phyloP scores from a whole-genome alignment of 495 filamentous ascomycete genomes.

The Tuber calosporum region DNA sequence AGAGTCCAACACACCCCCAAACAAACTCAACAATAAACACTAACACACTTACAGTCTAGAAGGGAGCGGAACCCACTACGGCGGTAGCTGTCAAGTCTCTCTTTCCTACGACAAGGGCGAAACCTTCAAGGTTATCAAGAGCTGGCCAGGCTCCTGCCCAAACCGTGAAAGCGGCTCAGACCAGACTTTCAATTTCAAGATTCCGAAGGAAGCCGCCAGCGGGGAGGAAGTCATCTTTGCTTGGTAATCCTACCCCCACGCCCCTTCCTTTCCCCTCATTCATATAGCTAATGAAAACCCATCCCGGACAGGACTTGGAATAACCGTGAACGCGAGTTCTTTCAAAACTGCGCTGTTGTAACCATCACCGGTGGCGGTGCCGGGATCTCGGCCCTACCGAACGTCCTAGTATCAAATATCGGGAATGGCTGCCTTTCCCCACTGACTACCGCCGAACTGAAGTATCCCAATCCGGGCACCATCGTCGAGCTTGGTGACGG shows the following conservation, averaged over 20 bases:
- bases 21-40: slow-evolving; percentile 6
- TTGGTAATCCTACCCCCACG: slow-evolving; percentile 50
- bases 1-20: background rate
- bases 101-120: slow-evolving; percentile 58
- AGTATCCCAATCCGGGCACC: slow-evolving; percentile 66
- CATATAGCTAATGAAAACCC: background rate
- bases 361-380: slow-evolving; percentile 46
- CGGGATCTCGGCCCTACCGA: slow-evolving; percentile 51
- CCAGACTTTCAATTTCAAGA: slow-evolving; percentile 53
- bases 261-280: background rate
- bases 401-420: slow-evolving; percentile 57
- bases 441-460: slow-evolving; percentile 51
- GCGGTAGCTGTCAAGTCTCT: slow-evolving; percentile 59
- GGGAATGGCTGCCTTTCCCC: slow-evolving; percentile 49
- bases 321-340: slow-evolving; percentile 61
- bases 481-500: slow-evolving; percentile 45
- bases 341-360: slow-evolving; percentile 59
- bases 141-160: slow-evolving; percentile 58
- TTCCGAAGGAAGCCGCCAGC: slow-evolving; percentile 55
- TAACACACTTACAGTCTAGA: slow-evolving; percentile 38
- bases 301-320: slow-evolving; percentile 43
- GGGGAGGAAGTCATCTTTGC: slow-evolving; percentile 55
- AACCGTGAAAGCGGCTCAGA: slow-evolving; percentile 28
- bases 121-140: slow-evolving; percentile 60
- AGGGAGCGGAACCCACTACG: slow-evolving; percentile 54